Percentiles rank a stretch among this genome's conserved stretches.
phyloP scores from a whole-genome alignment of 2,329 filamentous ascomycete genomes.

The Raffaelea albimanens region DNA sequence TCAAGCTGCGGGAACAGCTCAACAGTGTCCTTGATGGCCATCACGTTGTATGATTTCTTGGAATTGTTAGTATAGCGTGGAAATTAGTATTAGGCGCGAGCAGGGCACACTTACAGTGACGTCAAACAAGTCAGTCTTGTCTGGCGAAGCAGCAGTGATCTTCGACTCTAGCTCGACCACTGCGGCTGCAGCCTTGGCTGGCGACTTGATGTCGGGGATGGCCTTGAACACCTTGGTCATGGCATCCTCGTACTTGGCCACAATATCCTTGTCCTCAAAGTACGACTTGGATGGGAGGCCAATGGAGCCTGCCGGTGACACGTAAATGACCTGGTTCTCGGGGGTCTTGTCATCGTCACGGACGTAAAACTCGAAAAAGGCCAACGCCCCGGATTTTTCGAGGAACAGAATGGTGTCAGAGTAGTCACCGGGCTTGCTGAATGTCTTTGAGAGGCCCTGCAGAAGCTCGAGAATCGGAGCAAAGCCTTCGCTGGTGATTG shows the following conservation, averaged over 20 bases:
- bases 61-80: not conserved
- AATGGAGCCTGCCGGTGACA: slow-evolving; percentile 37
- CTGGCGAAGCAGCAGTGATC: not conserved
- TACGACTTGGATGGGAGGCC: slow-evolving; percentile 55
- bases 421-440: slow-evolving; percentile 22
- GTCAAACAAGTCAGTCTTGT: slow-evolving; percentile 9
- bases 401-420: slow-evolving; percentile 38
- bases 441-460: slow-evolving; percentile 36
- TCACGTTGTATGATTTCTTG: slow-evolving; percentile 56
- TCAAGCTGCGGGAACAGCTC: slow-evolving; percentile 46
- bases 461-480: slow-evolving; percentile 48
- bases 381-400: slow-evolving; percentile 31
- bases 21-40: slow-evolving; percentile 44
- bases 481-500: slow-evolving; percentile 44
- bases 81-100: not conserved
- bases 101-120: slow-evolving; percentile 6
- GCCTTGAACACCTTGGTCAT: slow-evolving; percentile 28
- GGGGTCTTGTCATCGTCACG: slow-evolving; percentile 35
- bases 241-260: slow-evolving; percentile 39
- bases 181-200: slow-evolving; percentile 18
- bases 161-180: slow-evolving; percentile 14
- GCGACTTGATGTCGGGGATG: slow-evolving; percentile 12
- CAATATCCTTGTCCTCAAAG: slow-evolving; percentile 44
- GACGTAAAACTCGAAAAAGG: slow-evolving; percentile 25
- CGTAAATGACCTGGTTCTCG: slow-evolving; percentile 22